A percentile compares a stretch with the other conserved stretches of the same genome.
Evolutionary conservation across 2,329 filamentous ascomycete genomes (phyloP).

Genomic region (Diplodia sapinea): DNA sequence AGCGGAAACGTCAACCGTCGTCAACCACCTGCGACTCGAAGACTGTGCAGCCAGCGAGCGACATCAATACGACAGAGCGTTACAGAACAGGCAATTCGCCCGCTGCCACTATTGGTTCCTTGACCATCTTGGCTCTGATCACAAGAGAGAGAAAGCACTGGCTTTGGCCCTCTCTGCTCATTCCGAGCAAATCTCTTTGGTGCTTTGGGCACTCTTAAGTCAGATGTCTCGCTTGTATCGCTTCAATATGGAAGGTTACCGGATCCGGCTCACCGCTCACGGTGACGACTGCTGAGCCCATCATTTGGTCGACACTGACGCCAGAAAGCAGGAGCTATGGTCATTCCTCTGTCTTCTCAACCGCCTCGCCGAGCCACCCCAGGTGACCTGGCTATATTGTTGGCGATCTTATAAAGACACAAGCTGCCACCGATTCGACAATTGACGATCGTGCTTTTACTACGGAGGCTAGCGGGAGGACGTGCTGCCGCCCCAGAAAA

Average conservation of each 20-base stretch:
- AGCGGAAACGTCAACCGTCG: background rate
- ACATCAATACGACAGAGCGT: constrained; percentile 11
- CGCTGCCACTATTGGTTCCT: constrained; percentile 18
- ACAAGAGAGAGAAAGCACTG: background rate
- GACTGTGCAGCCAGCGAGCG: constrained; percentile 11
- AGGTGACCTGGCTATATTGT: background rate
- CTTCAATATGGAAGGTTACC: background rate
- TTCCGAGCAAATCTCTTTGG: background rate
- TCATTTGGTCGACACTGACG: background rate
- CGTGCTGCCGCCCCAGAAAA: background rate
- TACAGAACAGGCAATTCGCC: constrained; percentile 10
- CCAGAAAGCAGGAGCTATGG: background rate
- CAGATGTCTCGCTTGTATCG: background rate
- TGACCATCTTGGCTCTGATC: constrained; percentile 4
- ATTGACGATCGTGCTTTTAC: constrained; percentile 14
- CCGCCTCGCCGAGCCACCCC: background rate
- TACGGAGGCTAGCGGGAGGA: constrained; percentile 21
- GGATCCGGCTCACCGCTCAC: constrained; percentile 18
- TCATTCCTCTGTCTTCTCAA: background rate
- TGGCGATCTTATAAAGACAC: constrained; percentile 16
- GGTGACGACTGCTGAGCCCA: background rate
- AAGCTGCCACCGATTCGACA: constrained; percentile 5
- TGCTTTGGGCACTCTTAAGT: background rate
- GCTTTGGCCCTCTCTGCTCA: background rate
- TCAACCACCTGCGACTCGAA: background rate